These are phyloP conservation scores for Rhynchospora breviuscula DNA, from an alignment of 176 grass and related monocot genomes.

Conservation along the genomic window DNA sequence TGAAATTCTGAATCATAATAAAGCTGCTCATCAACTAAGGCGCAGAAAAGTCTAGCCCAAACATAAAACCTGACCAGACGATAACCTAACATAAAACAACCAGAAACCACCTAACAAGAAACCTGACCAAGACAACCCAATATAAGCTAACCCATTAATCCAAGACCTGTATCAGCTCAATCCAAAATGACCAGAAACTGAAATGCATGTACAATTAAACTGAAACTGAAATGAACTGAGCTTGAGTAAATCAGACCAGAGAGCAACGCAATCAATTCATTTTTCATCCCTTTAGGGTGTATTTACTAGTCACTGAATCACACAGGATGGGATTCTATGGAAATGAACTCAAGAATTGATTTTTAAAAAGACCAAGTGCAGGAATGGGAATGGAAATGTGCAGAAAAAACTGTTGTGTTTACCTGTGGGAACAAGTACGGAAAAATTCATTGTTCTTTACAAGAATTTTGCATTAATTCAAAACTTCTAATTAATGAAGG, in stretches of 20 bases:
- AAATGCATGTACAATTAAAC: background rate
- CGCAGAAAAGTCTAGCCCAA: background rate
- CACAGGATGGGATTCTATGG: too few relatives aligned
- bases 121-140: background rate
- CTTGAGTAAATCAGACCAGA: background rate
- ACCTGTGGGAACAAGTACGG: too few relatives aligned
- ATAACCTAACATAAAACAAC: background rate
- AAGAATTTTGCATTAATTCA: too few relatives aligned
- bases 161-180: background rate
- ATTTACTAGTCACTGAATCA: too few relatives aligned
- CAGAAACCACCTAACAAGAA: background rate
- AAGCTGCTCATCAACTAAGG: background rate
- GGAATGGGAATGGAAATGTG: too few relatives aligned
- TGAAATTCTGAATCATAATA: background rate
- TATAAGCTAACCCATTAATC: background rate
- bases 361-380: too few relatives aligned
- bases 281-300: background rate
- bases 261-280: background rate
- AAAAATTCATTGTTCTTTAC: too few relatives aligned
- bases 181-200: slow-evolving; percentile 10
- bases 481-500: too few relatives aligned
- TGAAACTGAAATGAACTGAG: background rate
- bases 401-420: too few relatives aligned
- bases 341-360: too few relatives aligned
- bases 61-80: background rate